Conservation (phyloP, 148 eudicot species). For the Heliamphora exappendiculata region DNA sequence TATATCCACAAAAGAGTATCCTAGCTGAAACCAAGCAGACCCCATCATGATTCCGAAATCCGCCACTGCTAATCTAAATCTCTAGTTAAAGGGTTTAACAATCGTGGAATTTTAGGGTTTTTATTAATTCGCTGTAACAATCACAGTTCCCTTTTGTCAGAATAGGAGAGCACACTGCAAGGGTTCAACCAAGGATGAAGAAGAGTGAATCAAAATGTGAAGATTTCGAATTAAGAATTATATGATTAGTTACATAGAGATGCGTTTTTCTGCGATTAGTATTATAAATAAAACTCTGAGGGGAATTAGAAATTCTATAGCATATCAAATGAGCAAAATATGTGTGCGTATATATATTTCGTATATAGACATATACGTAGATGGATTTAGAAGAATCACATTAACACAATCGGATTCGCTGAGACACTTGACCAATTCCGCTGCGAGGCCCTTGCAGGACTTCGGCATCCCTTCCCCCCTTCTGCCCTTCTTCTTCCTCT, state of each 20-base stretch:
- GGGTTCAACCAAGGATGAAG: background rate
- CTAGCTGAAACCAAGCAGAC: background rate
- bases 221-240: background rate
- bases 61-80: background rate
- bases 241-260: background rate
- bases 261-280: background rate
- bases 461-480: conserved; percentile 51
- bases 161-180: background rate
- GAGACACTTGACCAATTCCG: conserved; percentile 84
- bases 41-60: background rate
- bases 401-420: conserved; percentile 82
- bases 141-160: background rate
- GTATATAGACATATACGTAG: background rate
- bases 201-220: background rate
- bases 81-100: background rate
- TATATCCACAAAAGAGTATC: background rate
- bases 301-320: background rate
- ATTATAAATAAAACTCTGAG: background rate
- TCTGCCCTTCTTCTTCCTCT: background rate
- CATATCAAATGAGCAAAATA: background rate
- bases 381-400: conserved; percentile 22
- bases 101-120: background rate
- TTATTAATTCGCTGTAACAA: background rate
- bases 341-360: background rate
- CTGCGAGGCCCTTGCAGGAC: conserved; percentile 86